A percentile compares a stretch with the other conserved stretches of the same genome.
Conservation (phyloP, 2,329 filamentous ascomycete genomes). For the Fusarium nisikadoi region DNA sequence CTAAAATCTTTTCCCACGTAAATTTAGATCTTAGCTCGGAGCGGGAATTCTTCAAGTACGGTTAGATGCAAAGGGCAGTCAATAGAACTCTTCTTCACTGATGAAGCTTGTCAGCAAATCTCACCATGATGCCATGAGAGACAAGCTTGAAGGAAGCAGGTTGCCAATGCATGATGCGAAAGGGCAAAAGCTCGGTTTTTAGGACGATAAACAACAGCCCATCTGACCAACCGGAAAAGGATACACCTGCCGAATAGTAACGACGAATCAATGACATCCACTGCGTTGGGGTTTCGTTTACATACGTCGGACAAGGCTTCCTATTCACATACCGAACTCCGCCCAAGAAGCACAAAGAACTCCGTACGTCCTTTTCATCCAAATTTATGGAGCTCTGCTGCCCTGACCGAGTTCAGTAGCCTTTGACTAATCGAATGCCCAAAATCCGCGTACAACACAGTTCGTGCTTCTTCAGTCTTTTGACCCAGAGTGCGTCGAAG, state of each 20-base stretch:
- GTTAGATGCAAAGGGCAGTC: accelerated
- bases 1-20: too few relatives aligned
- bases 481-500: too few relatives aligned
- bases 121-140: not conserved
- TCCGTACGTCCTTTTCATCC: not conserved
- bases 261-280: not conserved
- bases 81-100: not conserved
- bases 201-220: too few relatives aligned
- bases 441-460: too few relatives aligned
- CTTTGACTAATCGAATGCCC: too few relatives aligned
- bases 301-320: not conserved
- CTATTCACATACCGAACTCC: not conserved
- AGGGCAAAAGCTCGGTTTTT: too few relatives aligned
- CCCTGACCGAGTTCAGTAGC: too few relatives aligned
- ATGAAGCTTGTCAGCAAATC: not conserved
- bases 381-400: not conserved
- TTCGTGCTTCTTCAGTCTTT: too few relatives aligned
- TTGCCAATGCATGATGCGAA: not conserved
- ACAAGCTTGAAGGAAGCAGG: accelerated
- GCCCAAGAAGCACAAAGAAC: not conserved
- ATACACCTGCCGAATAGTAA: not conserved
- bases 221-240: too few relatives aligned
- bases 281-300: accelerated
- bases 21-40: accelerated
- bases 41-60: accelerated